Evolutionary conservation across 2,329 filamentous ascomycete genomes (phyloP).

Genomic region (Neoarthrinium moseri): DNA sequence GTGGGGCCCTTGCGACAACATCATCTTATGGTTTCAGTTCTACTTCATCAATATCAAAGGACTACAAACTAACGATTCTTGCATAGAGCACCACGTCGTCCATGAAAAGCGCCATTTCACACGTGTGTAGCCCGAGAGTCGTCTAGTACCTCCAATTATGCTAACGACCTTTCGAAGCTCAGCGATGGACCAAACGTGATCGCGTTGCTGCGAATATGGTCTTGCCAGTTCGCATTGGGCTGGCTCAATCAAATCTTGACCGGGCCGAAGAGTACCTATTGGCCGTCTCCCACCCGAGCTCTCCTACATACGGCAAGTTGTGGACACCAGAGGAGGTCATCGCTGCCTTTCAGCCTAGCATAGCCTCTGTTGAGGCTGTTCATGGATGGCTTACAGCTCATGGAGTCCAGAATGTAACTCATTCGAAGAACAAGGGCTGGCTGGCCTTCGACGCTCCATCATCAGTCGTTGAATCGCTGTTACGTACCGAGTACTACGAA

Average conservation of each 20-base stretch:
- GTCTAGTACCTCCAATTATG: no score
- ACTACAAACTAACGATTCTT: background rate
- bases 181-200: conserved; percentile 3
- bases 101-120: background rate
- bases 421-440: conserved; percentile 23
- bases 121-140: background rate
- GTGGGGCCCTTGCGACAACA: background rate
- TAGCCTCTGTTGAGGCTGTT: conserved; percentile 19
- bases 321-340: conserved; percentile 12
- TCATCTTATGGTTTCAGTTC: background rate
- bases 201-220: conserved; percentile 2
- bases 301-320: conserved; percentile 9
- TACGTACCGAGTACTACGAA: conserved; percentile 28
- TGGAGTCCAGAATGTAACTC: conserved; percentile 8
- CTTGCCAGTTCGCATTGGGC: conserved; percentile 7
- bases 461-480: conserved; percentile 24
- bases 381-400: conserved; percentile 10
- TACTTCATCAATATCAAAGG: background rate
- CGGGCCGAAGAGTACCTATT: conserved; percentile 8
- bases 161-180: conserved; percentile 2
- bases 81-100: background rate
- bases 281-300: conserved; percentile 10
- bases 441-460: conserved; percentile 27
- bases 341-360: conserved; percentile 14
- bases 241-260: conserved; percentile 10